Evolutionary conservation across 2,329 filamentous ascomycete genomes (phyloP), one percentile per base, ranked within the genome.

Genomic region (Macrophomina tecta): DNA sequence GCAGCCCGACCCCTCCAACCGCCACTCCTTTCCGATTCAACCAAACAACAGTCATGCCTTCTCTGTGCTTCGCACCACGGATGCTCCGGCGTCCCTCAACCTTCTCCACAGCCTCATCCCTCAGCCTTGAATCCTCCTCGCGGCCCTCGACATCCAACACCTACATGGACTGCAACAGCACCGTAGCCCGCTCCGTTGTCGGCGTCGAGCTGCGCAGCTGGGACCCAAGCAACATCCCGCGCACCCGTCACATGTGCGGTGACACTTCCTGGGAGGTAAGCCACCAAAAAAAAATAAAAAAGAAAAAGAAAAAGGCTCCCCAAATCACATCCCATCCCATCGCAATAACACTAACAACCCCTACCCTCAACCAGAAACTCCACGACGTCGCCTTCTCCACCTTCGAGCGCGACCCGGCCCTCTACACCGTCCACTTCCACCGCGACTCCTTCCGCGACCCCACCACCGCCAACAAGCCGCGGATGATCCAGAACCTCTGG

Each of bases 131-230:
- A 23, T 16, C 23, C 11, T 30, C 11, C 48, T 11, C 2, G 2
- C 23, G 23, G 23, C 73, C 69, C 70, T 77, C 63, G 77, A 76
- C 68, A 71, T 77, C 38, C 73, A 75, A 67, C 73, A 73, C 68
- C 66, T 71, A 8, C 72, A 73, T 49, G 67, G 34, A 56, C 14
- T 23, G 18, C 53, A 42, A 42, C 34, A 23, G 16, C 34, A 40
- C 11, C n/a, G 23, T 14, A 1, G 36, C 34, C 34, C 53, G 53
- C 53, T 28, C 40, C 23, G 5, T 18, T 7, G 38, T 60, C 38
- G 7, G 23, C 40, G n/a, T 60, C 23, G 55, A 60, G 23, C 23
- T 60, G 7, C 55, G 55, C 23, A 46, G 8, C 23, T 60, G 38
- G 38, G 36, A 58, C 16, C 32, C 32, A 6, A 38, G 34, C n/a